Evolutionary conservation across 192 early-diverging fungal genomes (phyloP), one percentile per base, ranked within the genome.

Genomic region (Coemansia sp.): DNA sequence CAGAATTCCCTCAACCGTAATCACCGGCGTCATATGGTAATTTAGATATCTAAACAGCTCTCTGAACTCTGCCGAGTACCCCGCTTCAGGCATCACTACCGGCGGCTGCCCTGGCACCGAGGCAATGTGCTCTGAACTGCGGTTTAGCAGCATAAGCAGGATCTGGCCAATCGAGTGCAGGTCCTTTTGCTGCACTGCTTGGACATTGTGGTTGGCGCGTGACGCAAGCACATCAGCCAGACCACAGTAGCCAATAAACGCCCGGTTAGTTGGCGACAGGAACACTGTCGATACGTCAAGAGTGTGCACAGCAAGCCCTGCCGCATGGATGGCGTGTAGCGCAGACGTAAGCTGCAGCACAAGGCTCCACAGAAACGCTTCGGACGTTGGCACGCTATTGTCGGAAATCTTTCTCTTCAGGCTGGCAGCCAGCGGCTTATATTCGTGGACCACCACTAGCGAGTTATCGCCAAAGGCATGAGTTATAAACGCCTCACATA

Each of bases 371-470:
- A 75, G 58, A 17, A 65, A 56, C 38, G 42, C 40, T 50, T 69
- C 76, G 5, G 62, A 40, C 11, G 62, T 50, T 1, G 59, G 39
- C 16, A 43, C 56, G 3, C 46, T 38, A 11, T 26, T 12, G 45
- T 69, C 60, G 7, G 68, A 40, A 40, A 71, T 40, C 2, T 40
- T 41, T 54, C 32, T 42, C 42, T 46, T 60, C 32, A 80, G 49
- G 41, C 65, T 67, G 43, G 55, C 44, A 15, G 79, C 52, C 40
- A 69, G 54, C 8, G 94, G 94, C 76, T 93, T 88, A 68, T 90
- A 96, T 66, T 97, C 95, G 64, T 92, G 94, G 5, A 97, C 93
- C 61, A 99, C 83, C 9, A 97, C 85, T n/a, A 99, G 80, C n/a
- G 96, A 78, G 56, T 88, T 83, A 64, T 98, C 95, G 12, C 92